Percentiles rank a stretch among this genome's conserved stretches.
phyloP scores from a whole-genome alignment of 2,329 filamentous ascomycete species.

The Trichoderma arundinaceum region DNA sequence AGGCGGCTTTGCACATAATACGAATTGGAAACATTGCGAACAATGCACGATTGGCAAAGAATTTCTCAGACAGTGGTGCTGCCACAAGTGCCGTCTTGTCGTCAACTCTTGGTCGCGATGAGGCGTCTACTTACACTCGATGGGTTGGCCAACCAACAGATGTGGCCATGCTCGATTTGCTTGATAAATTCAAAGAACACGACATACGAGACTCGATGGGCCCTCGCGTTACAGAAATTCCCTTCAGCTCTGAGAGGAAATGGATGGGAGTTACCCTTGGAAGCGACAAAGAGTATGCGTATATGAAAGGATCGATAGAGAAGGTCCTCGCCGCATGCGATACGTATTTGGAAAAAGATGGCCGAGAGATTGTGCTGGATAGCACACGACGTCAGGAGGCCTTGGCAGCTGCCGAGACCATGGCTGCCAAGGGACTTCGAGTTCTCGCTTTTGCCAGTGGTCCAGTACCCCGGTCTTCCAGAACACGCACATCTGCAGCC shows the following conservation, averaged over 20 bases:
- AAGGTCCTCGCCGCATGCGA: conserved; percentile 85
- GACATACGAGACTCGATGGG: conserved; percentile 88
- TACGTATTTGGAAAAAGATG: conserved; percentile 85
- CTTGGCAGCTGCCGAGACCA: conserved; percentile 76
- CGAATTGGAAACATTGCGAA: conserved; percentile 97
- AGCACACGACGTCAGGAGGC: conserved; percentile 75
- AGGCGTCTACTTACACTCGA: conserved; percentile 71
- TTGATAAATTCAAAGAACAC: conserved; percentile 89
- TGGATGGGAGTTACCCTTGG: conserved; percentile 98
- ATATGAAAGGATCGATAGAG: conserved; percentile 95
- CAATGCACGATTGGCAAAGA: conserved; percentile 80
- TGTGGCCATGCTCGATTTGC: conserved; percentile 91
- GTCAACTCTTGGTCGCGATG: conserved; percentile 71
- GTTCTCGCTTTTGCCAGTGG: conserved; percentile 95
- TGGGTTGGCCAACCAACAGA: conserved; percentile 98
- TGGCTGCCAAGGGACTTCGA: conserved; percentile 87
- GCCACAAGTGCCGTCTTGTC: conserved; percentile 79
- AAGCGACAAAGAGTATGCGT: conserved; percentile 77
- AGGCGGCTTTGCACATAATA: conserved; percentile 79
- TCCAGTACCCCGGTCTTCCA: conserved; percentile 57
- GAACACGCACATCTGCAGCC: conserved; percentile 47
- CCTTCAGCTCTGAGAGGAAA: conserved; percentile 96
- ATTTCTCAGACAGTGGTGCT: conserved; percentile 71
- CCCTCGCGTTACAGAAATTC: conserved; percentile 81
- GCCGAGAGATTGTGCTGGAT: conserved; percentile 85